Base-by-base conservation (phyloP, 805 yeast genomes). In the Helenozyma rhizophorensis region DNA sequence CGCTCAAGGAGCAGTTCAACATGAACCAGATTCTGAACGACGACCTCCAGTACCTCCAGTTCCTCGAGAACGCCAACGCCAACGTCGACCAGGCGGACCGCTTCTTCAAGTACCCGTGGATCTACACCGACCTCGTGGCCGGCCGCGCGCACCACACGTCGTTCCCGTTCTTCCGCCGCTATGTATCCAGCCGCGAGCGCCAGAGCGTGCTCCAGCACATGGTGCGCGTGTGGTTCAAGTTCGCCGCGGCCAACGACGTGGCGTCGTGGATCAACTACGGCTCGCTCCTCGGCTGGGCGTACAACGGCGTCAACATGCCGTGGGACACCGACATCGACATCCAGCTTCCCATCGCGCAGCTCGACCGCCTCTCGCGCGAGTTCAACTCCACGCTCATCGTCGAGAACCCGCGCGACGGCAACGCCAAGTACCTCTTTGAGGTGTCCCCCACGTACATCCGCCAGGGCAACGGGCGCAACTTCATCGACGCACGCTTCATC, bases 61-160 rank as follows among this genome's bases (percentile, higher is more conserved):
- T 62, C 21, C 40, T 62, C 14, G 49, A 57, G 34, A 39, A 47
- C 25, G 53, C 65, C 9, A 52, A 39, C 33, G 13, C 24, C 10
- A 21, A 35, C 7, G 54, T 42, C 11, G 54, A 49, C 27, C 17
- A 32, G 21, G 45, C 62, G 8, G 65, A 57, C 41, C 43, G 58
- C 19, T 59, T 48, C 36, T 62, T 62, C 51, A 60, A 62, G 37
- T 62, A 62, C 38, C 66, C 68, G 7, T 62, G 68, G 68, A 61
- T 62, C 19, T 43, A 47, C 27, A 43, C 62, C 27, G 68, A 62
- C 42, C 41, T 62, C 6, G 45, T 58, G 10, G 54, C 53, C 12
- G 68, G 68, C 3, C 51, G 54, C 26, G 49, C 62, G 10, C 53
- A 48, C 35, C 53, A 48, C 25, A 23, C 60, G 16, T 56, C 63